A percentile compares a stretch with the other conserved stretches of the same genome.
Conservation (phyloP, 495 filamentous ascomycete genomes). For the Aspergillus heteromorphus region DNA sequence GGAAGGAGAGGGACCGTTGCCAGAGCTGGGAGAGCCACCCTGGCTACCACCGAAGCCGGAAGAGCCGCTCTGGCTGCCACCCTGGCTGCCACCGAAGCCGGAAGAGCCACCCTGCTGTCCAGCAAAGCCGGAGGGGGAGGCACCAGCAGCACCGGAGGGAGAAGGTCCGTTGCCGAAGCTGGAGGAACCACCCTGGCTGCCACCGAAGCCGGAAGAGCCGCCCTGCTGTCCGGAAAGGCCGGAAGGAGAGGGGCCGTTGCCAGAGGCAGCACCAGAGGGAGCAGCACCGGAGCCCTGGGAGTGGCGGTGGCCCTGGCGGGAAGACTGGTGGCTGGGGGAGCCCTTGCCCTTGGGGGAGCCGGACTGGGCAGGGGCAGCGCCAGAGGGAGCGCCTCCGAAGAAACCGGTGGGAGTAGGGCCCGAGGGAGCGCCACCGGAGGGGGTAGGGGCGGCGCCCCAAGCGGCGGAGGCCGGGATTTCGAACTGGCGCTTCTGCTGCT, state of each 20-base stretch:
- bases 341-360: neutral
- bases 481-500: neutral
- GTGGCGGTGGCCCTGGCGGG: neutral
- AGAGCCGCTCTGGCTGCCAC: neutral
- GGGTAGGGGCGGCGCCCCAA: neutral
- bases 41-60: neutral
- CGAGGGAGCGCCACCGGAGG: neutral
- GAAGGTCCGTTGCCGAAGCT: no score
- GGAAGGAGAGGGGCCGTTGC: no score
- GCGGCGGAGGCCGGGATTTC: neutral
- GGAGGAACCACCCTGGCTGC: no score
- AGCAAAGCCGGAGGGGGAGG: no score
- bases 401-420: neutral
- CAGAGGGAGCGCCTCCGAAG: neutral
- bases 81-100: neutral
- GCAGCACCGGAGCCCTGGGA: neutral
- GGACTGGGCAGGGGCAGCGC: no score
- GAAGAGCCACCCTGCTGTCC: no score
- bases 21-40: neutral
- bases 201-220: no score
- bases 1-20: no score
- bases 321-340: no score
- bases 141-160: no score
- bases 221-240: no score
- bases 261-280: no score